These are phyloP conservation scores for Tolypocladium nubicola DNA, from an alignment of 2,329 filamentous ascomycete species.

Conservation along the genomic window DNA sequence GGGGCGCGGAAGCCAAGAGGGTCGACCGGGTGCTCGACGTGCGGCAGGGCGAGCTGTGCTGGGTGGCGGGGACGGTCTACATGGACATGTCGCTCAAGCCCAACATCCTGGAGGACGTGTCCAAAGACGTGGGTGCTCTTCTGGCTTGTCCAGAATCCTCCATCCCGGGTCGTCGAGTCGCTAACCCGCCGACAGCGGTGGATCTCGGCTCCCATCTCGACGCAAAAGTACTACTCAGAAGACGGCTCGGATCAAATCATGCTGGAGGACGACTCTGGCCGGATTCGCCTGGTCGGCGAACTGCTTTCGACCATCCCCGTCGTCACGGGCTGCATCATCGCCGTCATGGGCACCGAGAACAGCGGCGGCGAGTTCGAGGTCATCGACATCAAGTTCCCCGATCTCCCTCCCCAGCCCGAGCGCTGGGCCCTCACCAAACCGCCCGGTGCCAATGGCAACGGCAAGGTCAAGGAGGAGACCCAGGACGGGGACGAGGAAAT, in stretches of 20 bases:
- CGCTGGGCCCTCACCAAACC: conserved; percentile 63
- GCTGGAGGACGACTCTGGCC: conserved; percentile 91
- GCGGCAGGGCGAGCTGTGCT: conserved; percentile 88
- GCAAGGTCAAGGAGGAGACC: conserved; percentile 20
- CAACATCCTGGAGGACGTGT: conserved; percentile 88
- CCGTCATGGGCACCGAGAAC: conserved; percentile 92
- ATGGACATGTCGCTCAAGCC: conserved; percentile 97
- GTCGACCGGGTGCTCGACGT: conserved; percentile 92
- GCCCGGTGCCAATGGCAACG: conserved; percentile 18
- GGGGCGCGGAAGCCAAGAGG: conserved; percentile 60
- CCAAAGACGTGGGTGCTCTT: conserved; percentile 62
- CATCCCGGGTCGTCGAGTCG: conserved; percentile 1
- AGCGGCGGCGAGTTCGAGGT: conserved; percentile 86
- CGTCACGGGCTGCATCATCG: conserved; percentile 87
- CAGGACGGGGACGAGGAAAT: conserved; percentile 48
- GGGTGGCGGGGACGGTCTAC: conserved; percentile 89
- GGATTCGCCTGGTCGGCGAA: conserved; percentile 67
- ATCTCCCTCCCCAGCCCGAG: conserved; percentile 70
- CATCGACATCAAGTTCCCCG: conserved; percentile 79
- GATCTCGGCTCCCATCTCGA: conserved; percentile 70
- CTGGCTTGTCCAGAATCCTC: background rate
- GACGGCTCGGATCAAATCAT: conserved; percentile 59
- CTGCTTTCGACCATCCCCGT: conserved; percentile 58
- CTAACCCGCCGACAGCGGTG: conserved; percentile 52
- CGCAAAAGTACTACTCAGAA: conserved; percentile 63